Evolutionary conservation across 2,329 filamentous ascomycete species (phyloP).

Genomic region (Fusarium sp.): DNA sequence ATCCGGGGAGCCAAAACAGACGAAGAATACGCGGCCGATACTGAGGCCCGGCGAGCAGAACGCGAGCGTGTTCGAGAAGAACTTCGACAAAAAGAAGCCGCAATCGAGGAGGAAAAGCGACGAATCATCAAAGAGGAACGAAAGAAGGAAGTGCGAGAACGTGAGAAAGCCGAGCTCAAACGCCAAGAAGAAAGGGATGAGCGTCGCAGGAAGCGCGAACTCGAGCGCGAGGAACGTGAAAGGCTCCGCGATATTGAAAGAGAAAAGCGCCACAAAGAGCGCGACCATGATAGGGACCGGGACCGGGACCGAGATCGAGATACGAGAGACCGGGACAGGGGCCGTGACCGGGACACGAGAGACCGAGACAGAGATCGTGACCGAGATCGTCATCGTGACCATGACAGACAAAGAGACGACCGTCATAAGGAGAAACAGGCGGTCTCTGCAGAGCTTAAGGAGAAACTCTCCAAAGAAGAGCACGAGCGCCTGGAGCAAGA

Average conservation of each 20-base stretch:
- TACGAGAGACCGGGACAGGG: constrained; percentile 45
- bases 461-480: constrained; percentile 68
- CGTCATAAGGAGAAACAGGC: constrained; percentile 51
- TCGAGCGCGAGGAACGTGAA: constrained; percentile 67
- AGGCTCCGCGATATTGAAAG: constrained; percentile 54
- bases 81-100: constrained; percentile 67
- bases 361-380: constrained; percentile 48
- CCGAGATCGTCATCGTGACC: constrained; percentile 42
- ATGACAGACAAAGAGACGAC: constrained; percentile 47
- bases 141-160: constrained; percentile 60
- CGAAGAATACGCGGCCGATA: constrained; percentile 77
- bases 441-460: constrained; percentile 60
- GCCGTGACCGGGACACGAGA: constrained; percentile 47
- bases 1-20: constrained; percentile 77
- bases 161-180: constrained; percentile 61
- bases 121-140: constrained; percentile 68
- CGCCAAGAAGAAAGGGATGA: constrained; percentile 63
- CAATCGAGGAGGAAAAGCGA: constrained; percentile 71
- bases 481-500: constrained; percentile 67
- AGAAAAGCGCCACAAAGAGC: constrained; percentile 54
- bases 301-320: constrained; percentile 46
- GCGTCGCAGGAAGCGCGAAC: constrained; percentile 61
- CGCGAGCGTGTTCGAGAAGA: constrained; percentile 72
- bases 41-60: constrained; percentile 67
- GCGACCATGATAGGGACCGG: constrained; percentile 51